Conservation (phyloP, 2,329 filamentous ascomycete species). For the Beauveria rudraprayagi region DNA sequence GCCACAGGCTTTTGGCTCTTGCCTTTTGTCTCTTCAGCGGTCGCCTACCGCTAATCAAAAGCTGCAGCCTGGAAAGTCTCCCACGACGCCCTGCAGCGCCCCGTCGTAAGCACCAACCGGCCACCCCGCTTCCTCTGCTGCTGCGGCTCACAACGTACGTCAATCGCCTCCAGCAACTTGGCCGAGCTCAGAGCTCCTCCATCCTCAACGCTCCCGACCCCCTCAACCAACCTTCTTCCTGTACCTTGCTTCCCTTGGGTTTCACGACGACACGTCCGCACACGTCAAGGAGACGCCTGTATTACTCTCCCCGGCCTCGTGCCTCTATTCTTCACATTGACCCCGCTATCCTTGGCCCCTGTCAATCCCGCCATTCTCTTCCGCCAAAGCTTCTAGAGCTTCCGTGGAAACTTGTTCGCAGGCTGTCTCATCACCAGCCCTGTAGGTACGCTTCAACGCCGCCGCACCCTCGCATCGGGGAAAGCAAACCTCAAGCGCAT, state of each 20-base stretch:
- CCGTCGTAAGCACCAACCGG: slow-evolving; percentile 4
- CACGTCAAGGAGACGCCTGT: not conserved
- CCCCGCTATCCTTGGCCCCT: not conserved
- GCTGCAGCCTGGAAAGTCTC: not conserved
- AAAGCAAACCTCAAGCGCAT: not conserved
- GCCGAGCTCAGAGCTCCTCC: slow-evolving; percentile 8
- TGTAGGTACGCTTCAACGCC: slow-evolving; percentile 1
- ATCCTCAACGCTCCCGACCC: not conserved
- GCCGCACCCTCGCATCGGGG: not conserved
- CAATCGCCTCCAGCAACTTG: slow-evolving; percentile 3
- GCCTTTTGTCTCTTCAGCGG: not conserved
- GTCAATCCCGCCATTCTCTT: not conserved
- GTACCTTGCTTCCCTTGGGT: not conserved
- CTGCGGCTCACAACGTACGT: slow-evolving; percentile 11
- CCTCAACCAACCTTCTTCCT: not conserved
- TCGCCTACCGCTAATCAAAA: not conserved
- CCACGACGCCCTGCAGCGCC: not conserved
- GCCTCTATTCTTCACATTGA: not conserved
- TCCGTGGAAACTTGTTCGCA: slow-evolving; percentile 5
- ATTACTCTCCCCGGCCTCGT: not conserved
- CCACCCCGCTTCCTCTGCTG: slow-evolving; percentile 8
- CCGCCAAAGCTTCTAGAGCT: slow-evolving; percentile 9
- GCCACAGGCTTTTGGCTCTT: too few species aligned
- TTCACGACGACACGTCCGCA: not conserved
- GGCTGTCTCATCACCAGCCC: slow-evolving; percentile 8